Evolutionary conservation across 1,139 yeast genomes (phyloP).

Genomic region (Ashbya aceris): DNA sequence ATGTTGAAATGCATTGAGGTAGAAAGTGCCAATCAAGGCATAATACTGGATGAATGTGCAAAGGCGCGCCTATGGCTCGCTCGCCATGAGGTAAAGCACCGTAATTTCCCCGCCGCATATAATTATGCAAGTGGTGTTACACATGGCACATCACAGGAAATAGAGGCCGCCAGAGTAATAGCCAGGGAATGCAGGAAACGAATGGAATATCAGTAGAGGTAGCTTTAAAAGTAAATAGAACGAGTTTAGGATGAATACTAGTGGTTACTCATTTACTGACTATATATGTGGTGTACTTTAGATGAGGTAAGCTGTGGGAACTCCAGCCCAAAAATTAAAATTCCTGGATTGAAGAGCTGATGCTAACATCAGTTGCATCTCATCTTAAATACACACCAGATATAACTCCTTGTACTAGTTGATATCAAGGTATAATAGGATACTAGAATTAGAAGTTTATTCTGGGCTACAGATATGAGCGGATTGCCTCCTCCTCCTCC

Average conservation of each 20-base stretch:
- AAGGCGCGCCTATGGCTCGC: constrained; percentile 89
- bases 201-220: constrained; percentile 7
- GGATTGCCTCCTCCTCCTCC: constrained; percentile 20
- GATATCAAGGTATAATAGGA: too few relatives aligned
- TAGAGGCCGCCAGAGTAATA: constrained; percentile 81
- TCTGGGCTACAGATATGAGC: constrained; percentile 4
- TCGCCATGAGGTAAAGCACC: constrained; percentile 46
- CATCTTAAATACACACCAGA: too few relatives aligned
- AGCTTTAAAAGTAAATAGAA: not conserved
- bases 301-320: too few relatives aligned
- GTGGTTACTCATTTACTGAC: too few relatives aligned
- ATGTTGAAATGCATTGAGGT: constrained; percentile 63
- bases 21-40: constrained; percentile 56
- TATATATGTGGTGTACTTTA: too few relatives aligned
- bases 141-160: constrained; percentile 72
- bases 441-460: too few relatives aligned
- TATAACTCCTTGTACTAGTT: too few relatives aligned
- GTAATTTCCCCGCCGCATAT: constrained; percentile 61
- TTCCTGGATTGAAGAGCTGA: too few relatives aligned
- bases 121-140: constrained; percentile 66
- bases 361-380: too few relatives aligned
- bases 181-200: constrained; percentile 55
- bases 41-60: constrained; percentile 61
- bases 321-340: too few relatives aligned
- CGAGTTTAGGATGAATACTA: not conserved